These are phyloP conservation scores for Hygrophila difformis DNA, from an alignment of 257 asterid species.

Conservation along the genomic window DNA sequence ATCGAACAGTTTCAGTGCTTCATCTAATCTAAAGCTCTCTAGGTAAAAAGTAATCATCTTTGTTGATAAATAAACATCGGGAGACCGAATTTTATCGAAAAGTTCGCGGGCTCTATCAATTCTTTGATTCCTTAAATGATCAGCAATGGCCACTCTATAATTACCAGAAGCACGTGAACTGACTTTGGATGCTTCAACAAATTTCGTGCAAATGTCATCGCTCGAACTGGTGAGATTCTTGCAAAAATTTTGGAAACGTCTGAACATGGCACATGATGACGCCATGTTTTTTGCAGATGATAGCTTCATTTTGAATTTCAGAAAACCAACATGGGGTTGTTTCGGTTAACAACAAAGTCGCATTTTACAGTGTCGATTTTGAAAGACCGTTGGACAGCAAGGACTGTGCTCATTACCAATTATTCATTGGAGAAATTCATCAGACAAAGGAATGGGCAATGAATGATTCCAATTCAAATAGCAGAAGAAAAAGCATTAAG, in stretches of 20 bases:
- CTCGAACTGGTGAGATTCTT: constrained; percentile 11
- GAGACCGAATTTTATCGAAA: constrained; percentile 26
- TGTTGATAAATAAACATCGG: constrained; percentile 47
- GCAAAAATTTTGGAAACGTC: constrained; percentile 15
- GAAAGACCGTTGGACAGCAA: too few relatives aligned
- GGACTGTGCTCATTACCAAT: too few relatives aligned
- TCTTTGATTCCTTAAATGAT: constrained; percentile 28
- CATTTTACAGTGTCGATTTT: too few relatives aligned
- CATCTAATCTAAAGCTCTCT: constrained; percentile 37
- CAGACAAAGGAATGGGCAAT: too few relatives aligned
- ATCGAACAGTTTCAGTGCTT: constrained; percentile 68
- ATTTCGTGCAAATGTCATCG: too few relatives aligned
- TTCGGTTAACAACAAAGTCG: too few relatives aligned
- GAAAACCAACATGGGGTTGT: too few relatives aligned
- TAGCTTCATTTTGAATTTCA: too few relatives aligned
- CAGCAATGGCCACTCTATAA: constrained; percentile 6
- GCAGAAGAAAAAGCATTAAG: too few relatives aligned
- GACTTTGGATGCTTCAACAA: constrained; percentile 38
- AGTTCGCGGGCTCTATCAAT: constrained; percentile 26
- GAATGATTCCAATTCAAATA: too few relatives aligned
- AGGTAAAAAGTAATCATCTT: constrained; percentile 45
- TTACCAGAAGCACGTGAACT: too few relatives aligned
- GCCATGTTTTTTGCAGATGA: constrained; percentile 19
- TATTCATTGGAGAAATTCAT: too few relatives aligned
- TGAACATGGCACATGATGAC: constrained; percentile 27